phyloP scores from a whole-genome alignment of 768 basidiomycete genomes.

The Podaxis carcinomalis region DNA sequence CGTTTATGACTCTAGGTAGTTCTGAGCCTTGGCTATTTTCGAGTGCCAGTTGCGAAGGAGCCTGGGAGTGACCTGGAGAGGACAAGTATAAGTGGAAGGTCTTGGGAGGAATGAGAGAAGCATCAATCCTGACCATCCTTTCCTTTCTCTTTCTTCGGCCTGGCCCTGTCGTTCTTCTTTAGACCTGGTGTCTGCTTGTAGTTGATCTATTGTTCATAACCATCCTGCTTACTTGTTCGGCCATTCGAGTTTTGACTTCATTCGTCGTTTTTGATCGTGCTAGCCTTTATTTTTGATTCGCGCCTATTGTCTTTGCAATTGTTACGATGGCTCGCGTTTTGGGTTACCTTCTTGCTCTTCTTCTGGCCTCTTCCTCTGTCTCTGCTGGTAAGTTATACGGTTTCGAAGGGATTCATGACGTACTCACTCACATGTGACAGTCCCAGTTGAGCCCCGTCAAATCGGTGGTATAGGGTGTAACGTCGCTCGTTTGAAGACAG shows the following conservation, averaged over 20 bases:
- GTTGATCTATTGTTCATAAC: not conserved
- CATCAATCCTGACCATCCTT: not conserved
- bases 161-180: not conserved
- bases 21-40: not conserved
- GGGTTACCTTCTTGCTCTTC: not conserved
- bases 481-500: conserved; percentile 21
- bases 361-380: not conserved
- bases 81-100: not conserved
- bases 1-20: not conserved
- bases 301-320: not conserved
- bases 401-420: not conserved
- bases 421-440: not conserved
- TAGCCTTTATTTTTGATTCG: conserved; percentile 3
- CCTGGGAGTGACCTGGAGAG: not conserved
- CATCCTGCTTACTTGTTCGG: not conserved
- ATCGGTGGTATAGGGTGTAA: conserved; percentile 17
- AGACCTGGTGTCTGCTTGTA: conserved; percentile 10
- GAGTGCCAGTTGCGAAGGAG: not conserved
- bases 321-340: conserved; percentile 5
- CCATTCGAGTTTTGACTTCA: not conserved
- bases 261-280: not conserved
- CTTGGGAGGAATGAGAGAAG: not conserved
- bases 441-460: conserved; percentile 10
- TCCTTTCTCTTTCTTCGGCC: not conserved
- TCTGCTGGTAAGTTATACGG: not conserved